These are phyloP conservation scores for Rosa persica DNA, from an alignment of 306 rosid genomes.

Conservation along the genomic window DNA sequence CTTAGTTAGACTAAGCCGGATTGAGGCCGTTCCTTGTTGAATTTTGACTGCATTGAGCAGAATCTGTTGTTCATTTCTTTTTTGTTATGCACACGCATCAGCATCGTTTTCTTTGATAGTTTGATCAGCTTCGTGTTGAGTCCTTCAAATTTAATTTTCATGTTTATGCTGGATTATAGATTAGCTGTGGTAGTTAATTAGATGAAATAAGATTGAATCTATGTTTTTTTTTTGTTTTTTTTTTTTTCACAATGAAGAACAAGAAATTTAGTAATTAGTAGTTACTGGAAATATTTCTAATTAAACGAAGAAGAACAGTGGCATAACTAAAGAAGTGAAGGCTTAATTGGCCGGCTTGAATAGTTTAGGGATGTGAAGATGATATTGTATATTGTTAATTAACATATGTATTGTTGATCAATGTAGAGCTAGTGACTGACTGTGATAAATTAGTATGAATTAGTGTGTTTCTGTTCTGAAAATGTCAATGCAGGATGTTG, in stretches of 20 bases:
- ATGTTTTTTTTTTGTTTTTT: no score
- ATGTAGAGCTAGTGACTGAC: not conserved
- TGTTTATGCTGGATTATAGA: not conserved
- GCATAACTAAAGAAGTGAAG: not conserved
- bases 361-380: not conserved
- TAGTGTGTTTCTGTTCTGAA: not conserved
- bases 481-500: conserved; percentile 66
- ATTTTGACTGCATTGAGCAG: not conserved
- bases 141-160: not conserved
- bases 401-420: not conserved
- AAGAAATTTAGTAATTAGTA: no score
- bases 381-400: not conserved
- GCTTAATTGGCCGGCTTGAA: not conserved
- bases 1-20: not conserved
- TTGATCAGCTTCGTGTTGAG: not conserved
- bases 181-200: not conserved
- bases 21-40: not conserved
- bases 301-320: no score
- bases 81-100: not conserved
- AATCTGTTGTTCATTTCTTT: no score
- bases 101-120: not conserved
- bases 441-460: not conserved
- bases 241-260: not conserved
- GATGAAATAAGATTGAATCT: not conserved
- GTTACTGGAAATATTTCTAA: no score